Percentiles rank a stretch among this genome's conserved stretches.
phyloP scores from a whole-genome alignment of 768 basidiomycete genomes.

The Psilocybe cyanescens region DNA sequence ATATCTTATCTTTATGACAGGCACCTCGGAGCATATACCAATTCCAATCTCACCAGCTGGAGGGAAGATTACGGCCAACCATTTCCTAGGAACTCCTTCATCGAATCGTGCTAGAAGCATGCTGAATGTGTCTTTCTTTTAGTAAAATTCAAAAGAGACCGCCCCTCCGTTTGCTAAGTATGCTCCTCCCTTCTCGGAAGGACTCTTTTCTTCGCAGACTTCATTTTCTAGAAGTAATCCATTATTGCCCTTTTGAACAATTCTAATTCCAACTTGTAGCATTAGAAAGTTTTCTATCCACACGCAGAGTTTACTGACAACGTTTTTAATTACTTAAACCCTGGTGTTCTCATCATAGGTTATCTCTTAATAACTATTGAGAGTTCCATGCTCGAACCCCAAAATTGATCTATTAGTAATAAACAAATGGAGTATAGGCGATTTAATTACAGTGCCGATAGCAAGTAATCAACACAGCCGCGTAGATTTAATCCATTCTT shows the following conservation, averaged over 20 bases:
- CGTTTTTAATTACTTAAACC: background rate
- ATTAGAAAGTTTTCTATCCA: background rate
- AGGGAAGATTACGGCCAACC: constrained; percentile 52
- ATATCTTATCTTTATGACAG: constrained; percentile 22
- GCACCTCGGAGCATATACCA: constrained; percentile 71
- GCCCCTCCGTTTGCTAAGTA: too few species aligned
- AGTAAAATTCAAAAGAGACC: too few species aligned
- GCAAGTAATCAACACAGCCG: constrained; percentile 15
- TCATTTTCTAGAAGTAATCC: too few species aligned
- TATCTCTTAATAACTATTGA: background rate
- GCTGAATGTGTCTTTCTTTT: background rate
- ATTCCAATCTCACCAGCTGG: constrained; percentile 65
- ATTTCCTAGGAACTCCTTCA: constrained; percentile 63
- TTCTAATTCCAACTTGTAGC: background rate
- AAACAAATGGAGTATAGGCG: background rate
- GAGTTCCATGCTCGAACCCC: too few species aligned
- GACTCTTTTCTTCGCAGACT: too few species aligned
- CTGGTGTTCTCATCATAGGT: background rate
- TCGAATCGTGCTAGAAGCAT: constrained; percentile 36
- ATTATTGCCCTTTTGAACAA: background rate
- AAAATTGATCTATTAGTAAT: too few species aligned
- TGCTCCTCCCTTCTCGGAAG: too few species aligned
- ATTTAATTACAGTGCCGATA: background rate
- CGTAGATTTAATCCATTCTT: constrained; percentile 58
- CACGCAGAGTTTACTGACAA: background rate